Base-by-base conservation (phyloP, 2,329 filamentous ascomycete genomes). In the Lasiodiplodia theobromae region DNA sequence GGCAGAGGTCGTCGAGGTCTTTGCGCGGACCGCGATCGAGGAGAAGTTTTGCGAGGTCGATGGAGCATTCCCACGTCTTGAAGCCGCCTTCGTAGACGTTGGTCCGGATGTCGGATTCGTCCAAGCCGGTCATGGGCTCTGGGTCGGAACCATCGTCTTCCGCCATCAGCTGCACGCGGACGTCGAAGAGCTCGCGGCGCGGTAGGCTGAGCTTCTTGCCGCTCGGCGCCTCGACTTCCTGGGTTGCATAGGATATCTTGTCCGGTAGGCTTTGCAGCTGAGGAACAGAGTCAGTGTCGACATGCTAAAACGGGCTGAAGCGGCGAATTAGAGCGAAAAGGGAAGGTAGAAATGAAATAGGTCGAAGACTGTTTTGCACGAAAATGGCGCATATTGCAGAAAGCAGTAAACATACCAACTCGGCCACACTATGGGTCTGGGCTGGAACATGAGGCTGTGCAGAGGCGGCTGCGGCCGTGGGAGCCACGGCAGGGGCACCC, bases 61-160 rank as follows among this genome's bases (percentile, higher is more conserved):
- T 84, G 69, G 91, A 93, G 80, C 92, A 94, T 81, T 96, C 92
- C 92, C 92, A 96, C 74, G 91, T 94, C 82, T 96, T 96, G 82
- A 95, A 94, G 28, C 92, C 92, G 68, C 92, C 92, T 80, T 96
- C 92, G 79, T 96, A 96, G 69, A 95, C 87, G 64, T 92, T 92
- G 67, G 91, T 92, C 78, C 89, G 91, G 71, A 96, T 89, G 78
- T 96, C 92, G 71, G 92, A 89, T 70, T 86, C 85, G 49, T 88
- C 89, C 44, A 93, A 82, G 1, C 85, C 83, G 1, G 86, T 85
- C 31, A 86, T 76, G 44, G 77, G 75, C 47, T 83, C 81, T 67
- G 71, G 83, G 25, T 78, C 79, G 73, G 81, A 12, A 79, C 75
- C 69, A 66, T 85, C 87, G 66, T 85, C 83, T 75, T 90, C 88